These are phyloP conservation scores for Scalesia atractyloides DNA, from an alignment of 129 eudicot species.

Conservation along the genomic window DNA sequence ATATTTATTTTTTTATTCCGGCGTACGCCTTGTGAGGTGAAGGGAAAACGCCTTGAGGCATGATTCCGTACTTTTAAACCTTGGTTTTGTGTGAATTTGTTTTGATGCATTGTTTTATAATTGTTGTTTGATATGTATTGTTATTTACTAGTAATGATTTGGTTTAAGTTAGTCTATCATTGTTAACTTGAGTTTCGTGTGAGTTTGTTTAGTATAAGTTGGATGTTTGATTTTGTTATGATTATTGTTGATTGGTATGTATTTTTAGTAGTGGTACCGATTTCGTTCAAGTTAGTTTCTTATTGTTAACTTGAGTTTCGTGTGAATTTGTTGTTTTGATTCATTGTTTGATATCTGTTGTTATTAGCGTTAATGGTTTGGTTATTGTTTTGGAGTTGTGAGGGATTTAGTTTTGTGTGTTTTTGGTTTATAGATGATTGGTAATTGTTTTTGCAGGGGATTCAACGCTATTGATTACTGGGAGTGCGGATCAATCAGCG, in stretches of 20 bases:
- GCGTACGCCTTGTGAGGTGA: too few species aligned
- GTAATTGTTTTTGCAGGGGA: slow-evolving; percentile 47
- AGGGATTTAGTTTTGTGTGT: background rate
- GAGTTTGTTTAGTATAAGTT: background rate
- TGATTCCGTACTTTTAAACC: too few species aligned
- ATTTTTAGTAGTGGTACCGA: background rate
- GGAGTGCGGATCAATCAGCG: slow-evolving; percentile 91
- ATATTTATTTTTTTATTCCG: too few species aligned
- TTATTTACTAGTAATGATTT: too few species aligned
- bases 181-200: too few species aligned
- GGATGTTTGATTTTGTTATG: background rate
- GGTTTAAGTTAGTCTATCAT: background rate
- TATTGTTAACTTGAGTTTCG: too few species aligned
- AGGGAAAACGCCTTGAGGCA: too few species aligned
- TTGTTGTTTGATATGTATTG: too few species aligned
- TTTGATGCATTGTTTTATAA: too few species aligned
- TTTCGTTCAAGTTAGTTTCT: background rate
- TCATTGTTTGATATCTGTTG: background rate
- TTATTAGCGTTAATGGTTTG: background rate
- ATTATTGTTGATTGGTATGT: background rate
- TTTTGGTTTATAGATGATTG: background rate
- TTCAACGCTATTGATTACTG: slow-evolving; percentile 69
- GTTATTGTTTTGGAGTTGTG: background rate
- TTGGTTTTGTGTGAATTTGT: too few species aligned
- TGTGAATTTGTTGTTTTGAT: too few species aligned